Percentiles rank a stretch among this genome's conserved stretches.
These are phyloP conservation scores for Citrus sinensis DNA, from an alignment of 345 rosid species.

Conservation along the genomic window DNA sequence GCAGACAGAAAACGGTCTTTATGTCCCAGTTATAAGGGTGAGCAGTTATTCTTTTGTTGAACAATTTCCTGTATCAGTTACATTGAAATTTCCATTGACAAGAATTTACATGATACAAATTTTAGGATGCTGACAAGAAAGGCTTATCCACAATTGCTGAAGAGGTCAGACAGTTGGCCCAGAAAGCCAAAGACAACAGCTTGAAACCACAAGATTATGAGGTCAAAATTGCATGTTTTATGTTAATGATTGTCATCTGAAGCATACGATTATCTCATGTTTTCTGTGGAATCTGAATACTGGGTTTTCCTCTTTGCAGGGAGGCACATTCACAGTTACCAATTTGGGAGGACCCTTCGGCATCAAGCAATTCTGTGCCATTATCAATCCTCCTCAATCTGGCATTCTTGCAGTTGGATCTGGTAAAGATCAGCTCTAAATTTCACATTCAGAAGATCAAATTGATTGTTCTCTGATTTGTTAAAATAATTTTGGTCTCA, in stretches of 20 bases:
- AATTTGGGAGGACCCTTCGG: slow-evolving; percentile 99
- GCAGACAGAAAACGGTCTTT: slow-evolving; percentile 95
- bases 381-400: slow-evolving; percentile 92
- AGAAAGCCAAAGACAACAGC: slow-evolving; percentile 85
- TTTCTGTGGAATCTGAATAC: neutral
- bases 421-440: slow-evolving; percentile 39
- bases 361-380: slow-evolving; percentile 90
- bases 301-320: slow-evolving; percentile 40
- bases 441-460: neutral
- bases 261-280: neutral
- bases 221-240: slow-evolving; percentile 32
- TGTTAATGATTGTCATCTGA: neutral
- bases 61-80: neutral
- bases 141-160: slow-evolving; percentile 77
- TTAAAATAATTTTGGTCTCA: neutral
- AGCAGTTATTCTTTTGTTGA: slow-evolving; percentile 13
- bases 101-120: slow-evolving; percentile 6
- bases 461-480: slow-evolving; percentile 1
- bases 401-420: slow-evolving; percentile 94
- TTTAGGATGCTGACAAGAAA: slow-evolving; percentile 93
- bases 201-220: slow-evolving; percentile 96
- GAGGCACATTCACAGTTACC: slow-evolving; percentile 94
- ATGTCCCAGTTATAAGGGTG: slow-evolving; percentile 92
- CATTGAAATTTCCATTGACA: neutral
- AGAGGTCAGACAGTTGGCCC: slow-evolving; percentile 83